Evolutionary conservation across 2,329 filamentous ascomycete species (phyloP), one percentile per base, ranked within the genome.

Genomic region (Trichoderma guizhouense): DNA sequence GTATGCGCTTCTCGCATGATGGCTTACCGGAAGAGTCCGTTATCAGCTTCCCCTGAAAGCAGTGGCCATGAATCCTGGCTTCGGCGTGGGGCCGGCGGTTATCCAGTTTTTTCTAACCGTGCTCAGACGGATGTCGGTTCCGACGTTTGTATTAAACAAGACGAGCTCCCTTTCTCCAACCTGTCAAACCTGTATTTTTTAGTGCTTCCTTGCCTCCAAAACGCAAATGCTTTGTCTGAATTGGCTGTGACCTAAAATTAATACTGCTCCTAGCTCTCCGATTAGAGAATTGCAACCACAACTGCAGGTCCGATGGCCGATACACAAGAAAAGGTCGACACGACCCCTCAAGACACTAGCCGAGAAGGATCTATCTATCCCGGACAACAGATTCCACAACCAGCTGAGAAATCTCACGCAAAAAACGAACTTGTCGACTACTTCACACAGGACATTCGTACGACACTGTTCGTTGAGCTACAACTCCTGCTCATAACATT

Each of bases 401-500:
- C 28, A 9, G 47, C n/a, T 18, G 47, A 63, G 34, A 58, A 32
- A 9, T n/a, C 39, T 43, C 3, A 47, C 18, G 43, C 5, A 7
- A 63, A 62, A 6, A 7, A 62, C 34, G 39, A 57, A 24, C 7
- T 71, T 28, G n/a, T 71, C 26, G 30, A 57, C 2, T 74, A 79
- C 55, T 72, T 80, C 15, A 73, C 71, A 4, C 63, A 79, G 66
- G 73, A 80, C 24, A 77, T 87, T 53, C 78, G 80, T 47, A 78
- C 82, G 12, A 83, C 82, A 0, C 58, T 76, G 3, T 82, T 86
- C 73, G 82, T 81, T 32, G 85, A 87, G 74, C 57, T 84, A 18
- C 83, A 87, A 74, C 79, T 87, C 28, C 68, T 86, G 3, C 72
- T 86, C 53, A 76, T 87, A 51, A 87, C 85, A 0, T 84, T 87